Percentiles rank a stretch among this genome's conserved stretches.
phyloP scores from a whole-genome alignment of 129 eudicot species.

The Escallonia herrerae region DNA sequence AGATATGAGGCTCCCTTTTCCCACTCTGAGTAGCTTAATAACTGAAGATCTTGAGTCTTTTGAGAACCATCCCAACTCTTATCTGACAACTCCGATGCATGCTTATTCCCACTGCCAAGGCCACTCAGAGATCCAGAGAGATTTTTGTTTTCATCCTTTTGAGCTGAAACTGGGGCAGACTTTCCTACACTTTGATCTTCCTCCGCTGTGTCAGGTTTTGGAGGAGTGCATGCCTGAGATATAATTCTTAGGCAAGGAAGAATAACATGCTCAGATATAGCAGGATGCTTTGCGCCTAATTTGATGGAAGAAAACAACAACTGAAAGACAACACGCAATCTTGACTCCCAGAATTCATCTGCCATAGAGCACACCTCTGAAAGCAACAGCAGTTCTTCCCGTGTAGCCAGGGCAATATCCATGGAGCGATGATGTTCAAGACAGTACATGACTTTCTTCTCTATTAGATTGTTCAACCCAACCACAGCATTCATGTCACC shows the following conservation, averaged over 20 bases:
- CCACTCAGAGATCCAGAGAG: conserved; percentile 35
- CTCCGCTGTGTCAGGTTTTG: conserved; percentile 79
- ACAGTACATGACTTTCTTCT: conserved; percentile 86
- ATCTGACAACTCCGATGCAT: conserved; percentile 42
- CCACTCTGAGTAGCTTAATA: conserved; percentile 94
- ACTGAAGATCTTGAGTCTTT: conserved; percentile 75
- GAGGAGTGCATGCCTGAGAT: conserved; percentile 96
- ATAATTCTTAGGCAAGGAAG: conserved; percentile 92
- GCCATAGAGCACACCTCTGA: conserved; percentile 93
- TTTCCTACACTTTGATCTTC: conserved; percentile 58
- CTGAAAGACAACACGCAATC: conserved; percentile 94
- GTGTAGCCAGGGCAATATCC: conserved; percentile 93
- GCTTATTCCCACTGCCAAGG: conserved; percentile 40
- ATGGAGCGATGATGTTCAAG: conserved; percentile 99
- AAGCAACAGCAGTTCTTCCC: conserved; percentile 85
- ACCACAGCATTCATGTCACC: conserved; percentile 80
- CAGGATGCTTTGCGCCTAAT: conserved; percentile 94
- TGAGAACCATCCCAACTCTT: conserved; percentile 74
- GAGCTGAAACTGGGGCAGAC: conserved; percentile 29
- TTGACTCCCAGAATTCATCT: conserved; percentile 97
- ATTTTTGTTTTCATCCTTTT: conserved; percentile 46
- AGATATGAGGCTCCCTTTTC: conserved; percentile 96
- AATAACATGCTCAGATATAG: conserved; percentile 91
- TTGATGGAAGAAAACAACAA: conserved; percentile 80
- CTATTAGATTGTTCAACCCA: conserved; percentile 71